These are phyloP conservation scores for Fusarium penzigii DNA, from an alignment of 2,329 filamentous ascomycete species.

Conservation along the genomic window DNA sequence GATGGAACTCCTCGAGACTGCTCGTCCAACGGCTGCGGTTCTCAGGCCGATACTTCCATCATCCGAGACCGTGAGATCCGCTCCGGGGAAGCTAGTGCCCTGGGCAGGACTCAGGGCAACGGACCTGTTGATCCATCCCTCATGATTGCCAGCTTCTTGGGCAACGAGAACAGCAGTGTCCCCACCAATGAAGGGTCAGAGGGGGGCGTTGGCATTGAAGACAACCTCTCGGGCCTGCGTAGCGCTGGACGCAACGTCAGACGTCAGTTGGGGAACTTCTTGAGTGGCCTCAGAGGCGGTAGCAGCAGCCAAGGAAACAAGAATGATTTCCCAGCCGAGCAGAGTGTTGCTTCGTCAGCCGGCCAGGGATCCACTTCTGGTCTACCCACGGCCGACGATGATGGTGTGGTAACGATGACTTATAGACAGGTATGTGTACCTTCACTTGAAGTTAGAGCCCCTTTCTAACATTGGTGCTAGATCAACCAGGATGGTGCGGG, in stretches of 20 bases:
- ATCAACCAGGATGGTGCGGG: constrained; percentile 73
- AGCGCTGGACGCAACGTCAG: constrained; percentile 20
- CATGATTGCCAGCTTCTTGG: constrained; percentile 64
- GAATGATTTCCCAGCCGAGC: constrained; percentile 32
- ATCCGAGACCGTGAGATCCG: constrained; percentile 62
- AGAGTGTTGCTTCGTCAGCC: constrained; percentile 53
- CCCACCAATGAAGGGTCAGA: constrained; percentile 42
- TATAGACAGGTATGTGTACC: constrained; percentile 50
- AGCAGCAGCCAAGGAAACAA: constrained; percentile 36
- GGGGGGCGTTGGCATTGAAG: constrained; percentile 44
- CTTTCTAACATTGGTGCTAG: constrained; percentile 34
- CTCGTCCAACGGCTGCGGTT: constrained; percentile 59
- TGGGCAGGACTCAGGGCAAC: constrained; percentile 64
- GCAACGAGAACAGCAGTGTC: constrained; percentile 27
- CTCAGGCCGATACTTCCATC: constrained; percentile 71
- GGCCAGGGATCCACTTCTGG: constrained; percentile 55
- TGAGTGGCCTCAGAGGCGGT: constrained; percentile 28
- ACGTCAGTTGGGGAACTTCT: constrained; percentile 27
- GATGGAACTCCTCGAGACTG: constrained; percentile 71
- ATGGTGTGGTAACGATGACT: constrained; percentile 62
- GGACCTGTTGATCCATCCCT: constrained; percentile 58
- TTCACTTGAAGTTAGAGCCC: constrained; percentile 5
- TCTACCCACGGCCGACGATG: constrained; percentile 61
- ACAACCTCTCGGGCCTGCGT: constrained; percentile 37
- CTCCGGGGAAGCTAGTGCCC: constrained; percentile 52